These are phyloP conservation scores for Lactarius pseudohatsudake DNA, from an alignment of 768 basidiomycete genomes.

Conservation along the genomic window DNA sequence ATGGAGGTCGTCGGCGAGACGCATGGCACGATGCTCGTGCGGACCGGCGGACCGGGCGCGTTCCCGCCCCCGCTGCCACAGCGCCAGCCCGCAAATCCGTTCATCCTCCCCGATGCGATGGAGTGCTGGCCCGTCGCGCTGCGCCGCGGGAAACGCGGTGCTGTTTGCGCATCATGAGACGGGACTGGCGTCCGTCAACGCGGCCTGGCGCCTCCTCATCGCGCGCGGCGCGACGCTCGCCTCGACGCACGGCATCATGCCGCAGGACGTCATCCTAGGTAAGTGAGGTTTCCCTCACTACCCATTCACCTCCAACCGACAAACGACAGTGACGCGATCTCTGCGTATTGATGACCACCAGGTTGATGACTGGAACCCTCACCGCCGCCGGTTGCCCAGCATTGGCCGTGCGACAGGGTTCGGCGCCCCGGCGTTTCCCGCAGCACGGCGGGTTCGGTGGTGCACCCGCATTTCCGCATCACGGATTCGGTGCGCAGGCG, in stretches of 20 bases:
- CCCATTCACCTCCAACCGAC: neutral
- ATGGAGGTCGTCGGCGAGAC: slow-evolving; percentile 20
- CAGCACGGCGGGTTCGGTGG: too few species aligned
- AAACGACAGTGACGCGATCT: slow-evolving; percentile 19
- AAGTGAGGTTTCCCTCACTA: neutral
- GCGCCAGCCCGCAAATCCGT: slow-evolving; percentile 19
- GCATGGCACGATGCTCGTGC: slow-evolving; percentile 20
- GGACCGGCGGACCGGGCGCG: neutral
- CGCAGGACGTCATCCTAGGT: slow-evolving; percentile 25
- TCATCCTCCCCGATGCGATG: slow-evolving; percentile 13
- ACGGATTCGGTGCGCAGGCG: slow-evolving; percentile 7
- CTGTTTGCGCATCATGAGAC: slow-evolving; percentile 22
- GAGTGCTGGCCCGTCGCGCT: slow-evolving; percentile 28
- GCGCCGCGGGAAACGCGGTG: slow-evolving; percentile 15
- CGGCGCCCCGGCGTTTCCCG: too few species aligned
- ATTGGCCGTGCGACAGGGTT: neutral
- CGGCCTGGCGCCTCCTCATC: slow-evolving; percentile 24
- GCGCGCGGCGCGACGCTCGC: slow-evolving; percentile 18
- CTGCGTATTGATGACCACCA: slow-evolving; percentile 18
- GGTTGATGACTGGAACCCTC: slow-evolving; percentile 25
- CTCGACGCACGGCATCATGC: slow-evolving; percentile 17
- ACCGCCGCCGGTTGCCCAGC: neutral
- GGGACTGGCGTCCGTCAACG: slow-evolving; percentile 21
- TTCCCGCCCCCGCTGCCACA: slow-evolving; percentile 1
- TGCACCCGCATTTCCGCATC: slow-evolving; percentile 10